Evolutionary conservation across 2,329 filamentous ascomycete species (phyloP).

Genomic region (Fragosphaeria purpurea): DNA sequence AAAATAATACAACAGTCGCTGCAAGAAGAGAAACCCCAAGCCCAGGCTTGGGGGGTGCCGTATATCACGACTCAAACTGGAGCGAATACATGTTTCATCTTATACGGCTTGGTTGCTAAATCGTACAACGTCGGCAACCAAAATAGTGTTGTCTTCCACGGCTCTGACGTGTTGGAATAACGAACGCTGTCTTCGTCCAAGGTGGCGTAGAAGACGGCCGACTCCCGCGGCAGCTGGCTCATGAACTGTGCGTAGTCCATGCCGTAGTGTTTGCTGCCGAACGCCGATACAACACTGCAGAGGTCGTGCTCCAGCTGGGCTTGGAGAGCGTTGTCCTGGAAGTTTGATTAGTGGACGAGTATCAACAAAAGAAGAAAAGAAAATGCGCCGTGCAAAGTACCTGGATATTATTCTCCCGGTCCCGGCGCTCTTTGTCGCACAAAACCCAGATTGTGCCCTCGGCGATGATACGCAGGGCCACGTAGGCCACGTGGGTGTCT

Average conservation of each 20-base stretch:
- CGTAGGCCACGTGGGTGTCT: conserved; percentile 11
- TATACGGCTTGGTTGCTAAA: not conserved
- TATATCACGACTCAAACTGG: no score
- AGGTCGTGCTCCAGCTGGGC: conserved; percentile 7
- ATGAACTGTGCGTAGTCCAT: not conserved
- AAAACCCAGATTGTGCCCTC: conserved; percentile 12
- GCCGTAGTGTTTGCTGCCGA: not conserved
- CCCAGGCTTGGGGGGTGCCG: no score
- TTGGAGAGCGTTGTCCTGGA: conserved; percentile 6
- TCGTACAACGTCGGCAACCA: conserved; percentile 6
- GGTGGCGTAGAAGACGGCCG: not conserved
- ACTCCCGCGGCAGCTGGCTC: not conserved
- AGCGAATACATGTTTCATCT: not conserved
- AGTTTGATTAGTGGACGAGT: not conserved
- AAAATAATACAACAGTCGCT: no score
- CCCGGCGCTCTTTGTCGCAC: conserved; percentile 12
- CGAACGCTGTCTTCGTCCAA: not conserved
- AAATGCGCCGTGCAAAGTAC: conserved; percentile 1
- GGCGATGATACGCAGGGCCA: conserved; percentile 9
- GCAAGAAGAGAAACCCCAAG: no score
- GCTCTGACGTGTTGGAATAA: not conserved
- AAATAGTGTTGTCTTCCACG: conserved; percentile 3
- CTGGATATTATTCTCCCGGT: conserved; percentile 9
- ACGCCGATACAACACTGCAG: conserved; percentile 4
- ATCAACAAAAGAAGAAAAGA: not conserved